phyloP scores from a whole-genome alignment of 179 eudicot genomes.

The Pouteria campechiana region DNA sequence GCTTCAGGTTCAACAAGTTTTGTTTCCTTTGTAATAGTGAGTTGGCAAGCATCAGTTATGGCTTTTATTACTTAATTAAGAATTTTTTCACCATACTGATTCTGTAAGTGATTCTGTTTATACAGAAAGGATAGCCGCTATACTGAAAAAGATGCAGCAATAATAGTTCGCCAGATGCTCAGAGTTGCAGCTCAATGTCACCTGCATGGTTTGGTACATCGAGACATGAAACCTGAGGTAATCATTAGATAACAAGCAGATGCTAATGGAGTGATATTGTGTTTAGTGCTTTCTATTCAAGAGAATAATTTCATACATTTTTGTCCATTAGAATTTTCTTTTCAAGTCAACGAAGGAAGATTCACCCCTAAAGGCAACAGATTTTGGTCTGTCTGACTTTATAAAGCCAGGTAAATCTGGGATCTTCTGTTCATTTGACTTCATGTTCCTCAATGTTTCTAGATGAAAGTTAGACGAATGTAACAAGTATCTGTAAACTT shows the following conservation, averaged over 20 bases:
- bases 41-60: too few relatives aligned
- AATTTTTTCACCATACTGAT: too few relatives aligned
- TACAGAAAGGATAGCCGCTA: slow-evolving; percentile 90
- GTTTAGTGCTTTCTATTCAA: not conserved
- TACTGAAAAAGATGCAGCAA: slow-evolving; percentile 92
- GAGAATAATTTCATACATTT: not conserved
- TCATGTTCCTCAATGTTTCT: too few relatives aligned
- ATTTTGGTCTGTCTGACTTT: slow-evolving; percentile 94
- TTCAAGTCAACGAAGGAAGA: slow-evolving; percentile 78
- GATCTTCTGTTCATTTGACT: not conserved
- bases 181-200: slow-evolving; percentile 99
- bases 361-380: slow-evolving; percentile 86
- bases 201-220: slow-evolving; percentile 93
- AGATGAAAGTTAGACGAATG: too few relatives aligned
- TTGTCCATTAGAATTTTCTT: slow-evolving; percentile 62
- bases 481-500: too few relatives aligned
- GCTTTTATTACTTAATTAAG: too few relatives aligned
- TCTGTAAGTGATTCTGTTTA: slow-evolving; percentile 3
- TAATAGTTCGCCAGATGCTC: slow-evolving; percentile 91
- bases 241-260: not conserved
- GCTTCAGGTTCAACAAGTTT: too few relatives aligned
- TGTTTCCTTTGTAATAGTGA: too few relatives aligned
- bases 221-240: slow-evolving; percentile 99
- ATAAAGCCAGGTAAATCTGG: slow-evolving; percentile 71
- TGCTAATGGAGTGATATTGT: slow-evolving; percentile 4